These are phyloP conservation scores for Cercospora zeina DNA, from an alignment of 2,329 filamentous ascomycete species.

Conservation along the genomic window DNA sequence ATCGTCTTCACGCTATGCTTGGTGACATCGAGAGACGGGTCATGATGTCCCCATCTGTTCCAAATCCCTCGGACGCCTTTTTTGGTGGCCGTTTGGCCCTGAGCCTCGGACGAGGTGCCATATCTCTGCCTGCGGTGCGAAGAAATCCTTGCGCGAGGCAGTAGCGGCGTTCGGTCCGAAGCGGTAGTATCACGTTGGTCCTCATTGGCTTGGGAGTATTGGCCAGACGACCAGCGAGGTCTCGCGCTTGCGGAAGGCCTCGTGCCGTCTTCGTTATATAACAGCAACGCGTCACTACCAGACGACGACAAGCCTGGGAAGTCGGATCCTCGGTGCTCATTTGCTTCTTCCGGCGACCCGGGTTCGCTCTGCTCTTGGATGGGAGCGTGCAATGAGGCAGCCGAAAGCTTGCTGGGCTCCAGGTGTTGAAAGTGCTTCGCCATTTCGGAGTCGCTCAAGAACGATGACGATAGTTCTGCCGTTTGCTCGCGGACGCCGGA, in stretches of 20 bases:
- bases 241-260: conserved; percentile 3
- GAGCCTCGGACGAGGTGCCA: conserved; percentile 31
- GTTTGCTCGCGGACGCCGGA: conserved; percentile 44
- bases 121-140: conserved; percentile 29
- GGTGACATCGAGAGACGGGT: conserved; percentile 30
- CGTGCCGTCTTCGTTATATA: conserved; percentile 21
- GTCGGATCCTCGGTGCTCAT: conserved; percentile 13
- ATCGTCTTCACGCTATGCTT: conserved; percentile 42
- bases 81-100: conserved; percentile 25
- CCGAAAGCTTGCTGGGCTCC: conserved; percentile 19
- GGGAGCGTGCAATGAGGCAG: conserved; percentile 23
- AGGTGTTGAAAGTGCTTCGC: conserved; percentile 30
- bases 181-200: conserved; percentile 26
- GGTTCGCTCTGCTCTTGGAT: conserved; percentile 42
- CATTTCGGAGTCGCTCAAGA: conserved; percentile 41
- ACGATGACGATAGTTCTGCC: conserved; percentile 43
- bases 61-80: conserved; percentile 28
- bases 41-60: conserved; percentile 37
- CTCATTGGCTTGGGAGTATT: conserved; percentile 36
- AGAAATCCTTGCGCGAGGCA: conserved; percentile 38
- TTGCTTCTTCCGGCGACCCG: conserved; percentile 31
- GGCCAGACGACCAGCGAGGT: conserved; percentile 8
- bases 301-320: conserved; percentile 10
- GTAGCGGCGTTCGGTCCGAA: conserved; percentile 41
- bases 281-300: conserved; percentile 20